These are phyloP conservation scores for Sporothrix mexicana DNA, from an alignment of 2,329 filamentous ascomycete species.

Conservation along the genomic window DNA sequence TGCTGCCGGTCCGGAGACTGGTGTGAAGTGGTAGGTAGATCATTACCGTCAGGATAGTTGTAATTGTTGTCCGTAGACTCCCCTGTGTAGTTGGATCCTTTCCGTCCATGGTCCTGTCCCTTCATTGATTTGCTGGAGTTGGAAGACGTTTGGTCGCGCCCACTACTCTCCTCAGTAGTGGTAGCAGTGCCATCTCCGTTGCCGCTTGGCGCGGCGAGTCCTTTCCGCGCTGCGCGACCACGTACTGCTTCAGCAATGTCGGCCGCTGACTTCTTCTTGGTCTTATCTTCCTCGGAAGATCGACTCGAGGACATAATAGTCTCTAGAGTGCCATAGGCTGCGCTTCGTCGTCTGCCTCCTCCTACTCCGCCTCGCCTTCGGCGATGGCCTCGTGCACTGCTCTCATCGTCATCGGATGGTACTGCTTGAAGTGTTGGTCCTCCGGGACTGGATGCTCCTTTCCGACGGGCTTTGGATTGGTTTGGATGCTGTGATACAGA, in stretches of 20 bases:
- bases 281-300: constrained; percentile 66
- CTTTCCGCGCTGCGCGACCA: constrained; percentile 52
- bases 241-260: constrained; percentile 62
- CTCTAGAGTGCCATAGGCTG: constrained; percentile 67
- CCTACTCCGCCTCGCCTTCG: constrained; percentile 50
- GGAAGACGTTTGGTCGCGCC: not conserved
- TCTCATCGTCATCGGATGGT: constrained; percentile 61
- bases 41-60: not conserved
- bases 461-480: constrained; percentile 34
- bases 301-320: constrained; percentile 71
- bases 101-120: not conserved
- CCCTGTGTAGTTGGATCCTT: not conserved
- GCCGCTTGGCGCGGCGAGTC: constrained; percentile 33
- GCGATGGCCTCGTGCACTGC: constrained; percentile 44
- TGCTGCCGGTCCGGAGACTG: not conserved
- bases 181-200: constrained; percentile 38
- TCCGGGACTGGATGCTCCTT: constrained; percentile 42
- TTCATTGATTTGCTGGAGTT: constrained; percentile 13
- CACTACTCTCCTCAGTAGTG: constrained; percentile 43
- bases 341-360: constrained; percentile 55
- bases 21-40: not conserved
- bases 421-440: constrained; percentile 65
- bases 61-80: not conserved
- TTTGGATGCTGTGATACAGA: constrained; percentile 29
- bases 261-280: constrained; percentile 64